Evolutionary conservation across 2,329 filamentous ascomycete genomes (phyloP).

Genomic region (Ophiostoma tasmaniense): DNA sequence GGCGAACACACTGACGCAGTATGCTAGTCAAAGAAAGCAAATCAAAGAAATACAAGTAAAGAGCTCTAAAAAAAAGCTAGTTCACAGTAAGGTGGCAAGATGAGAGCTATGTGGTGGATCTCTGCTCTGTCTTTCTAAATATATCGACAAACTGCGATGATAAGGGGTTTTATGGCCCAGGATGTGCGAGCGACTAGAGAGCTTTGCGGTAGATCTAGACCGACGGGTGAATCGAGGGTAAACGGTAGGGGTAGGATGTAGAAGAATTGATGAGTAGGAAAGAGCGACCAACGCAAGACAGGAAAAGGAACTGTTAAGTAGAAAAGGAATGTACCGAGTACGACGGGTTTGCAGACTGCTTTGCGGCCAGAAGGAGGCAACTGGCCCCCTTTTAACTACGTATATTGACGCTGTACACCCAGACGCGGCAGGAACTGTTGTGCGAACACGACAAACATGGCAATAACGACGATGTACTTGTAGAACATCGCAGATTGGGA

Average conservation of each 20-base stretch:
- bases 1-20: not conserved
- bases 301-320: not conserved
- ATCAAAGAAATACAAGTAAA: not conserved
- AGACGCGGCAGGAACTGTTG: conserved; percentile 5
- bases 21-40: not conserved
- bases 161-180: not conserved
- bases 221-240: conserved; percentile 3
- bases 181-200: not conserved
- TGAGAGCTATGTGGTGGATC: not conserved
- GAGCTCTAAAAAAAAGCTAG: not conserved
- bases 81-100: not conserved
- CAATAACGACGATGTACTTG: no score
- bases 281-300: not conserved
- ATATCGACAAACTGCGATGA: not conserved
- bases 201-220: not conserved
- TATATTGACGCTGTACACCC: not conserved
- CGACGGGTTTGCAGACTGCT: not conserved
- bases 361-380: not conserved
- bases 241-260: not conserved
- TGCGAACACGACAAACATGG: not conserved
- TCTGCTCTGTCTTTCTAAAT: not conserved
- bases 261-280: conserved; percentile 1
- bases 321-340: not conserved
- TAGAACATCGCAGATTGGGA: not conserved
- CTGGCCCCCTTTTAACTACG: not conserved